phyloP scores from a whole-genome alignment of 768 basidiomycete species.

The Pleurotus tuoliensis region DNA sequence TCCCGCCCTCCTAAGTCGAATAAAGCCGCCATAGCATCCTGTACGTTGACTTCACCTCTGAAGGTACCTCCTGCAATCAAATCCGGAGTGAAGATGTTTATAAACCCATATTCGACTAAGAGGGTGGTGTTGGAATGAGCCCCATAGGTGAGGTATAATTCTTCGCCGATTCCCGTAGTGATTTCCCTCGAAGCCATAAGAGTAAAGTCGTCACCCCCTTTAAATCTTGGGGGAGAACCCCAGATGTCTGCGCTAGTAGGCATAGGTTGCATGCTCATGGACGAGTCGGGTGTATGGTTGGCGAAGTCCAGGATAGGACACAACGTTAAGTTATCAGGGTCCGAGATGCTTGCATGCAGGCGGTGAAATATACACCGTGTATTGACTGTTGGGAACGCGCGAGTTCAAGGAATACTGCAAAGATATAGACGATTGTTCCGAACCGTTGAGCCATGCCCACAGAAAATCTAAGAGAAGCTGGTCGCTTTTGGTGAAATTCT shows the following conservation, averaged over 20 bases:
- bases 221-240: conserved; percentile 29
- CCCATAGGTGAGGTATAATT: conserved; percentile 80
- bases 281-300: conserved; percentile 54
- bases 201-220: conserved; percentile 42
- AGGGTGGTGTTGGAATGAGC: conserved; percentile 71
- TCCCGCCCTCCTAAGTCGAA: conserved; percentile 39
- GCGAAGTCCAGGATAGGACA: conserved; percentile 91
- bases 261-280: conserved; percentile 41
- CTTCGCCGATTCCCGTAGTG: conserved; percentile 46
- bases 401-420: neutral
- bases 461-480: conserved; percentile 41
- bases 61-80: conserved; percentile 21
- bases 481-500: neutral
- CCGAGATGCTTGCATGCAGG: conserved; percentile 40
- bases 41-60: conserved; percentile 61
- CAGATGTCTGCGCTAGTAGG: conserved; percentile 31
- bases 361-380: conserved; percentile 85
- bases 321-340: conserved; percentile 78
- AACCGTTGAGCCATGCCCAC: conserved; percentile 94
- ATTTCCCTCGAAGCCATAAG: conserved; percentile 44
- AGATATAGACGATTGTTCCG: conserved; percentile 12
- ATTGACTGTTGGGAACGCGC: conserved; percentile 57
- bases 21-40: conserved; percentile 44
- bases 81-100: conserved; percentile 33
- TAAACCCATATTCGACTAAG: conserved; percentile 91